Evolutionary conservation across 305 asterid species (phyloP).

Genomic region (Coffea humblotiana): DNA sequence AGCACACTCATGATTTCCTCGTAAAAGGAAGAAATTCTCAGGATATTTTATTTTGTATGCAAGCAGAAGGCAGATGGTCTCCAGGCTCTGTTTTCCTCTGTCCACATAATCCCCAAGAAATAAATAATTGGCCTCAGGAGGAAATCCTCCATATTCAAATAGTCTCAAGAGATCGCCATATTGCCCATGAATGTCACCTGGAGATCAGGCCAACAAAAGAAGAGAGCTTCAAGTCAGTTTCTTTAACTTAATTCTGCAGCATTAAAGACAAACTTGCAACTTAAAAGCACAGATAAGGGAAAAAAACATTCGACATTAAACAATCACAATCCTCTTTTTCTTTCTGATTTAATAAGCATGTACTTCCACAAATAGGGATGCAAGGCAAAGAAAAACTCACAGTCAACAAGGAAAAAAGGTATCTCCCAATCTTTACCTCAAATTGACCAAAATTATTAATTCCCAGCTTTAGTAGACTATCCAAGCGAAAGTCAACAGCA

Average conservation of each 20-base stretch:
- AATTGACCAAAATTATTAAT: neutral
- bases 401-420: neutral
- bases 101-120: conserved; percentile 81
- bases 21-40: conserved; percentile 66
- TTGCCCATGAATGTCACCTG: conserved; percentile 86
- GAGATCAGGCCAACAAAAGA: conserved; percentile 25
- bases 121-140: conserved; percentile 72
- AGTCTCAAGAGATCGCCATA: conserved; percentile 76
- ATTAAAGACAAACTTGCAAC: conserved; percentile 4
- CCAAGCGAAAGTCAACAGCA: neutral
- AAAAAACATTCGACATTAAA: neutral
- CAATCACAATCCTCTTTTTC: neutral
- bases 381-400: neutral
- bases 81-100: conserved; percentile 76
- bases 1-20: conserved; percentile 85
- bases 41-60: conserved; percentile 82
- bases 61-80: conserved; percentile 73
- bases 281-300: neutral
- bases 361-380: neutral
- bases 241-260: neutral
- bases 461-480: neutral
- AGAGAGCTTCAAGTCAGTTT: conserved; percentile 5
- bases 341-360: neutral
- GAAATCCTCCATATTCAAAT: conserved; percentile 78
- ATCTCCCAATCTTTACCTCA: neutral